These are phyloP conservation scores for Arthrinium phaeospermum DNA, from an alignment of 2,329 filamentous ascomycete genomes.

Conservation along the genomic window DNA sequence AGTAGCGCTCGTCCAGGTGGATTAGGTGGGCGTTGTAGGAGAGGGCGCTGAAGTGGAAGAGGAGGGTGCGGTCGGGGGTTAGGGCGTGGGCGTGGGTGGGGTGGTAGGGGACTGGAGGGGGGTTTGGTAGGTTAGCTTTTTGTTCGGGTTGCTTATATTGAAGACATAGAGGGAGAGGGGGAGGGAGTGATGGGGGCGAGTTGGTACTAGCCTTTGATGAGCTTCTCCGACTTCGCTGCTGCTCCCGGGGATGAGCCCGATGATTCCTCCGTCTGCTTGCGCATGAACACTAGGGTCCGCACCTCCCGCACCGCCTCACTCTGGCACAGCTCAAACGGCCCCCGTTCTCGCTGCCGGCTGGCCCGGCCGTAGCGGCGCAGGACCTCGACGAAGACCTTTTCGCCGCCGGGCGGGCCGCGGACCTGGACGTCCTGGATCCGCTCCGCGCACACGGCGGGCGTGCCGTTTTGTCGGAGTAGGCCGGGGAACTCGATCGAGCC, in stretches of 20 bases:
- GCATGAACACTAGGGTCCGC: constrained; percentile 60
- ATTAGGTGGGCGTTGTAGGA: constrained; percentile 93
- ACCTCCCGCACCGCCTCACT: constrained; percentile 48
- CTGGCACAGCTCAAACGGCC: background rate
- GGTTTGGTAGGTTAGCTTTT: background rate
- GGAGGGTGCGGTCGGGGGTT: constrained; percentile 69
- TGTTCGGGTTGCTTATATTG: background rate
- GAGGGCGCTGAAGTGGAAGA: constrained; percentile 90
- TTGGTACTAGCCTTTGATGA: background rate
- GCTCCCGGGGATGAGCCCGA: background rate
- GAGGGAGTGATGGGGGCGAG: background rate
- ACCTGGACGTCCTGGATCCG: constrained; percentile 46
- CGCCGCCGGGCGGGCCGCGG: constrained; percentile 38
- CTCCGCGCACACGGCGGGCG: constrained; percentile 52
- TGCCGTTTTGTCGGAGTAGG: constrained; percentile 46
- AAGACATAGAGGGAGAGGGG: background rate
- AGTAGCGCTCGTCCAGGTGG: constrained; percentile 79
- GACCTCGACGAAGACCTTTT: constrained; percentile 60
- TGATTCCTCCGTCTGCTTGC: constrained; percentile 28
- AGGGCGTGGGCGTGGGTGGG: constrained; percentile 54
- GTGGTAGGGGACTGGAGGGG: background rate
- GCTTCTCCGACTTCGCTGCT: background rate
- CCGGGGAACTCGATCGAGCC: constrained; percentile 67
- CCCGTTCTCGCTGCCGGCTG: background rate
- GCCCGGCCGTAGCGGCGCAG: constrained; percentile 49